Evolutionary conservation across 257 asterid genomes (phyloP).

Genomic region (Schizonepeta tenuifolia): DNA sequence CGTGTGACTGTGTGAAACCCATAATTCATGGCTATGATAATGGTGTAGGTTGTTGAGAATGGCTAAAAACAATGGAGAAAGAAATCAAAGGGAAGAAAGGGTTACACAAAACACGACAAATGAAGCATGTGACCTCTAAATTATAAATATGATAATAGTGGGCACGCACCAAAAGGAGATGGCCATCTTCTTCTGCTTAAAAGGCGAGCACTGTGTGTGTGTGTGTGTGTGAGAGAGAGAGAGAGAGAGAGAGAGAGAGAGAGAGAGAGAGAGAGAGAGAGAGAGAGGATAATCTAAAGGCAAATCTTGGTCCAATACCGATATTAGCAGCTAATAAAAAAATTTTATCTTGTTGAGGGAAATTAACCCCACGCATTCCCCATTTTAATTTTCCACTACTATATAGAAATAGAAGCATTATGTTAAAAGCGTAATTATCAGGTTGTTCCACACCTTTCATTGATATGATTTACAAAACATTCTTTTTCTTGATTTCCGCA

Average conservation of each 20-base stretch:
- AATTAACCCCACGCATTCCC: not conserved
- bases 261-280: not conserved
- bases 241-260: not conserved
- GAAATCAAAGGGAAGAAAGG: not conserved
- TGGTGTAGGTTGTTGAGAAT: conserved; percentile 1
- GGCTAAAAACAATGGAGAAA: not conserved
- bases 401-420: not conserved
- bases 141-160: not conserved
- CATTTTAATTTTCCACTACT: not conserved
- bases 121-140: conserved; percentile 41
- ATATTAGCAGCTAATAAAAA: conserved; percentile 14
- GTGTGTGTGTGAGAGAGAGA: not conserved
- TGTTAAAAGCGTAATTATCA: not conserved
- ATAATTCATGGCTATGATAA: conserved; percentile 11
- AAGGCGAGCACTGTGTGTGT: not conserved
- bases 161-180: conserved; percentile 46
- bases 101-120: not conserved
- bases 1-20: not conserved
- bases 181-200: conserved; percentile 16
- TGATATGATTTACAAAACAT: not conserved
- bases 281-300: conserved; percentile 27
- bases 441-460: not conserved
- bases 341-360: not conserved
- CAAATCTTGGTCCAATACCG: conserved; percentile 31
- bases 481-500: conserved; percentile 28